phyloP scores from a whole-genome alignment of 2,329 filamentous ascomycete genomes.

The Metarhizium sp. region DNA sequence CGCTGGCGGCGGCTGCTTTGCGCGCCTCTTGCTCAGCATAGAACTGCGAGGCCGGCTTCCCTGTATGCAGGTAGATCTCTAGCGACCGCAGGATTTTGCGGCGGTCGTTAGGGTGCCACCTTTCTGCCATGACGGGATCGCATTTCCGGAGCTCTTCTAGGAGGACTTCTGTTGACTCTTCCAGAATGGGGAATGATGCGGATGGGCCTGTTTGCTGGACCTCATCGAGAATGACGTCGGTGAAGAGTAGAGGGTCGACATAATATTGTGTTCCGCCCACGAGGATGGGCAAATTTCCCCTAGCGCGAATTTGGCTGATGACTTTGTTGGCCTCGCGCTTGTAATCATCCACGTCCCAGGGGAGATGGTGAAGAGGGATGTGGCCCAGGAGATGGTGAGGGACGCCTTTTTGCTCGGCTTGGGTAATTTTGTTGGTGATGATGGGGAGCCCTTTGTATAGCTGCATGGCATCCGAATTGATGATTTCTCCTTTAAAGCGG shows the following conservation, averaged over 20 bases:
- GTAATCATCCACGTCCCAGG: conserved; percentile 78
- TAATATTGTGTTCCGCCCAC: conserved; percentile 97
- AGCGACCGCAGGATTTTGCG: conserved; percentile 85
- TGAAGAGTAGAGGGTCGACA: conserved; percentile 76
- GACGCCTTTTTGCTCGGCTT: conserved; percentile 65
- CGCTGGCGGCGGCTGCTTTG: conserved; percentile 19
- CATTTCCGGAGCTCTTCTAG: conserved; percentile 65
- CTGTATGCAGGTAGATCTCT: conserved; percentile 80
- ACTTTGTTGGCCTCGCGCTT: conserved; percentile 56
- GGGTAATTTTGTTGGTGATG: conserved; percentile 87
- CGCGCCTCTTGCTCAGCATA: conserved; percentile 65
- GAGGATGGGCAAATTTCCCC: conserved; percentile 77
- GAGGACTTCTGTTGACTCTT: conserved; percentile 61
- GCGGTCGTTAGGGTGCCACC: conserved; percentile 90
- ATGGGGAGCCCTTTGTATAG: conserved; percentile 87
- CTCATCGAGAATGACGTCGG: conserved; percentile 46
- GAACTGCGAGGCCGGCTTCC: conserved; percentile 71
- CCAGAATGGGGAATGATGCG: conserved; percentile 57
- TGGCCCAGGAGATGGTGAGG: conserved; percentile 82
- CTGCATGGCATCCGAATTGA: conserved; percentile 98
- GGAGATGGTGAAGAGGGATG: conserved; percentile 63
- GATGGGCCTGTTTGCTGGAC: conserved; percentile 24
- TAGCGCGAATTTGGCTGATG: conserved; percentile 67
- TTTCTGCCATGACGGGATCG: conserved; percentile 79
- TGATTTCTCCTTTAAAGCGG: conserved; percentile 81